These are phyloP conservation scores for Syzygium aromaticum DNA, from an alignment of 345 rosid species.

Conservation along the genomic window DNA sequence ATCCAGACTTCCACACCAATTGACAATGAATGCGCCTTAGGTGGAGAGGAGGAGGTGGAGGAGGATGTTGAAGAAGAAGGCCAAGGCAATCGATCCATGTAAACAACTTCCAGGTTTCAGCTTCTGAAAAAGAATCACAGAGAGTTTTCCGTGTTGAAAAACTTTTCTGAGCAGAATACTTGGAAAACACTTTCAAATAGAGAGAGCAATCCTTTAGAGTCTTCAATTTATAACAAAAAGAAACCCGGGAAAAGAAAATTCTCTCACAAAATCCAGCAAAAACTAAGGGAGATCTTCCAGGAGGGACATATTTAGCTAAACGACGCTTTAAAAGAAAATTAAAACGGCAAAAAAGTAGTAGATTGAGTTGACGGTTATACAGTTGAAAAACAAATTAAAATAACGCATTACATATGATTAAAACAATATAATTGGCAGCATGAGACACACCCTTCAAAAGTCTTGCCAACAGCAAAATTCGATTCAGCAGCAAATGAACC, in stretches of 20 bases:
- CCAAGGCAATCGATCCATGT: constrained; percentile 47
- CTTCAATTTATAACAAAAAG: not conserved
- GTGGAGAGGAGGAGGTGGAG: constrained; percentile 25
- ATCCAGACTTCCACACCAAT: constrained; percentile 53
- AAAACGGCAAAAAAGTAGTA: not conserved
- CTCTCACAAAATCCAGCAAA: not conserved
- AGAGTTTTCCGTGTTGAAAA: constrained; percentile 9
- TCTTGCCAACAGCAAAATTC: not conserved
- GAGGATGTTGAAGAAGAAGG: constrained; percentile 21
- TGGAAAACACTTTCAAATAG: not conserved
- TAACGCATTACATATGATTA: not conserved
- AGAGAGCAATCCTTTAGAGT: not conserved
- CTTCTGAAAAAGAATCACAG: constrained; percentile 10
- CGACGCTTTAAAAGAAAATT: not conserved
- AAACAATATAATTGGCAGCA: not conserved
- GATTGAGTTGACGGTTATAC: not conserved
- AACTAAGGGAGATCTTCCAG: not conserved
- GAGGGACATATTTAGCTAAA: not conserved
- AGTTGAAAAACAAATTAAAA: not conserved
- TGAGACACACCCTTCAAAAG: not conserved
- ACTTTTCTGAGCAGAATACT: not conserved
- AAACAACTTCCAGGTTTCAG: constrained; percentile 13
- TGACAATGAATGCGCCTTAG: constrained; percentile 21
- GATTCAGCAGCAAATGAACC: not conserved
- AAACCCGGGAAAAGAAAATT: not conserved